Conservation (phyloP, 345 rosid species). For the Brassica rapa region DNA sequence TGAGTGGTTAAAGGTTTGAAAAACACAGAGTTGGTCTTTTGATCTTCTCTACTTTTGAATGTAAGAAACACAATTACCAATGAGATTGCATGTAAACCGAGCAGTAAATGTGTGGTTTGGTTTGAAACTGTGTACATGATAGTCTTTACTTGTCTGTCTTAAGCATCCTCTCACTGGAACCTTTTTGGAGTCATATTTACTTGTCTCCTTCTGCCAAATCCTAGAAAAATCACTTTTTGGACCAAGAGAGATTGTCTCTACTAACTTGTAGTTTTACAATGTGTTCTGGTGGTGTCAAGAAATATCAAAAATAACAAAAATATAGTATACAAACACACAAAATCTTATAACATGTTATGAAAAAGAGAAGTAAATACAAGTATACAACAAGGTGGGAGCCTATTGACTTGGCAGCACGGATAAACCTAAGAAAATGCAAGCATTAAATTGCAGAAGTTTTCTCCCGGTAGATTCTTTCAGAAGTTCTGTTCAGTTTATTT, state of each 20-base stretch:
- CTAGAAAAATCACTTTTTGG: too few species aligned
- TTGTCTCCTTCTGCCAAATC: too few species aligned
- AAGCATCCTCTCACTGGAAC: too few species aligned
- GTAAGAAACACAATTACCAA: background rate
- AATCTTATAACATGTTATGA: constrained; percentile 1
- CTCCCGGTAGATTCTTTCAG: too few species aligned
- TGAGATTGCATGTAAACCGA: constrained; percentile 8
- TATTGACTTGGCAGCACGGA: constrained; percentile 17
- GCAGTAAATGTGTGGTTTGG: background rate
- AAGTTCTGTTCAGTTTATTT: too few species aligned
- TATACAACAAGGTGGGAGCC: background rate
- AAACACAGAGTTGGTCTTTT: background rate
- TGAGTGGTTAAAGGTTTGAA: constrained; percentile 76
- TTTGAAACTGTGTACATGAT: too few species aligned
- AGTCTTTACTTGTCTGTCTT: too few species aligned
- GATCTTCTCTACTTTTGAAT: constrained; percentile 1
- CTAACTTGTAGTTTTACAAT: too few species aligned
- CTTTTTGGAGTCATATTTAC: too few species aligned
- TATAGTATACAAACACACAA: constrained; percentile 1
- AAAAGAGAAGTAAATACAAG: background rate
- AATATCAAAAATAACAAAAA: background rate
- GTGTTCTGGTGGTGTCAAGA: background rate
- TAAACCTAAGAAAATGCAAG: too few species aligned
- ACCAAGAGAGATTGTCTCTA: too few species aligned
- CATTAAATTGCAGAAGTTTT: too few species aligned